phyloP scores from a whole-genome alignment of 352 stramenopile genomes.

The Globisporangium nunn region DNA sequence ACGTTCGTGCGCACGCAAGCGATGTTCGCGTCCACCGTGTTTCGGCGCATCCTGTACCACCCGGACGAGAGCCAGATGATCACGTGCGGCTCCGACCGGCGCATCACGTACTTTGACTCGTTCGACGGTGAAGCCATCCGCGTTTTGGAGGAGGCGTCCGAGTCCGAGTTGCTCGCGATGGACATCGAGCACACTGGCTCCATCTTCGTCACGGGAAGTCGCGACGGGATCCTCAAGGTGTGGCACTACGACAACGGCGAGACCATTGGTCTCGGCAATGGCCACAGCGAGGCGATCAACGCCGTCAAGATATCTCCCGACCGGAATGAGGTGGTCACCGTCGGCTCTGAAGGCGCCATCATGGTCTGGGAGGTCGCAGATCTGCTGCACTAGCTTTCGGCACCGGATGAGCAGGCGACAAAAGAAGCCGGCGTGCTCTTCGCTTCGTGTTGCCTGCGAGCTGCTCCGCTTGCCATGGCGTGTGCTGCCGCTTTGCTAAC shows the following conservation, averaged over 20 bases:
- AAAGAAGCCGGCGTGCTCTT: neutral
- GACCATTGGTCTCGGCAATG: slow-evolving; percentile 77
- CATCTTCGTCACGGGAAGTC: slow-evolving; percentile 88
- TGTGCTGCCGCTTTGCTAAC: neutral
- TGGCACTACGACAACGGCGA: slow-evolving; percentile 97
- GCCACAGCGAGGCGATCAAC: slow-evolving; percentile 92
- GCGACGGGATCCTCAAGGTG: slow-evolving; percentile 90
- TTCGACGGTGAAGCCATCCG: slow-evolving; percentile 93
- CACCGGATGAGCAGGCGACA: no score
- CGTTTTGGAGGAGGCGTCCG: slow-evolving; percentile 89
- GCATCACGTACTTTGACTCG: slow-evolving; percentile 96
- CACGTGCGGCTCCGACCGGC: slow-evolving; percentile 92
- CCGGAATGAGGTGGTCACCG: slow-evolving; percentile 89
- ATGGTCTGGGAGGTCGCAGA: slow-evolving; percentile 92
- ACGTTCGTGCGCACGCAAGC: slow-evolving; percentile 90
- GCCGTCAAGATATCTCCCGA: slow-evolving; percentile 92
- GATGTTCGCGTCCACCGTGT: slow-evolving; percentile 95
- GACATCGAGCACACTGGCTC: slow-evolving; percentile 88
- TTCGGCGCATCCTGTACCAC: slow-evolving; percentile 92
- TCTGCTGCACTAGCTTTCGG: slow-evolving; percentile 6
- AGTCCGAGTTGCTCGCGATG: slow-evolving; percentile 89
- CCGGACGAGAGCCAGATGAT: slow-evolving; percentile 95
- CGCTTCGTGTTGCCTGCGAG: neutral
- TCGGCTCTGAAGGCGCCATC: slow-evolving; percentile 92
- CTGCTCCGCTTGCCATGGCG: neutral